A percentile compares a stretch with the other conserved stretches of the same genome.
phyloP scores from a whole-genome alignment of 345 rosid genomes.

The Mercurialis annua region DNA sequence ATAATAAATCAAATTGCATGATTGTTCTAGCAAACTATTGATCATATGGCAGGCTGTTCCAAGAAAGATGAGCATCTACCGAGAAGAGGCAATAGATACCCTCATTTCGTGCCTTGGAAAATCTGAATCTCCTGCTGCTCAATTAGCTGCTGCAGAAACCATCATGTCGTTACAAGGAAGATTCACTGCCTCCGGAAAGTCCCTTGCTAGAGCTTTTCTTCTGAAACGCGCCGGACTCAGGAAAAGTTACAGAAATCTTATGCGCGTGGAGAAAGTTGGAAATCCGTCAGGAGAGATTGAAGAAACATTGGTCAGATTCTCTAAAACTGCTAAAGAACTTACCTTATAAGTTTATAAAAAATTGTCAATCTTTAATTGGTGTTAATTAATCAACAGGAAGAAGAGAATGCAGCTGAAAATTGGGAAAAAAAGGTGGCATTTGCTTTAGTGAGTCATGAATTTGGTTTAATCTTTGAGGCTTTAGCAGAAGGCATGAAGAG shows the following conservation, averaged over 20 bases:
- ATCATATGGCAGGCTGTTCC: slow-evolving; percentile 49
- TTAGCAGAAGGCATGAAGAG: slow-evolving; percentile 61
- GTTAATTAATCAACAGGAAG: slow-evolving; percentile 39
- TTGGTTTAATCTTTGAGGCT: slow-evolving; percentile 64
- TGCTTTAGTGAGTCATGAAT: slow-evolving; percentile 58
- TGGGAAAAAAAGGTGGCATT: slow-evolving; percentile 65
- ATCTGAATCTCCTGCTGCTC: slow-evolving; percentile 46
- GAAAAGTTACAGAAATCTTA: slow-evolving; percentile 42
- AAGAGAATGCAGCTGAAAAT: slow-evolving; percentile 56
- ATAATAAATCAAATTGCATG: neutral
- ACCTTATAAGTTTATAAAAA: neutral
- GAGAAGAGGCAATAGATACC: slow-evolving; percentile 70
- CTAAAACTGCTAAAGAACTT: neutral
- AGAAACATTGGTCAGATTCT: slow-evolving; percentile 45
- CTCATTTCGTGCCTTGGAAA: slow-evolving; percentile 57
- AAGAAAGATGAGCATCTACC: slow-evolving; percentile 67
- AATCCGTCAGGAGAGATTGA: slow-evolving; percentile 36
- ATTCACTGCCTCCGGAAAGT: slow-evolving; percentile 55
- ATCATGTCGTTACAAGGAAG: slow-evolving; percentile 55
- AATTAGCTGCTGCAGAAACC: slow-evolving; percentile 56
- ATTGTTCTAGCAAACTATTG: neutral
- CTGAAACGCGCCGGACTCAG: slow-evolving; percentile 56
- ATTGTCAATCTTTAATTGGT: neutral
- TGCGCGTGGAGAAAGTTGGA: slow-evolving; percentile 36
- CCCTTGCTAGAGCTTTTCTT: slow-evolving; percentile 47